Base-by-base conservation (phyloP, 1,284 basidiomycete genomes). In the Uromyces viciae-fabae region DNA sequence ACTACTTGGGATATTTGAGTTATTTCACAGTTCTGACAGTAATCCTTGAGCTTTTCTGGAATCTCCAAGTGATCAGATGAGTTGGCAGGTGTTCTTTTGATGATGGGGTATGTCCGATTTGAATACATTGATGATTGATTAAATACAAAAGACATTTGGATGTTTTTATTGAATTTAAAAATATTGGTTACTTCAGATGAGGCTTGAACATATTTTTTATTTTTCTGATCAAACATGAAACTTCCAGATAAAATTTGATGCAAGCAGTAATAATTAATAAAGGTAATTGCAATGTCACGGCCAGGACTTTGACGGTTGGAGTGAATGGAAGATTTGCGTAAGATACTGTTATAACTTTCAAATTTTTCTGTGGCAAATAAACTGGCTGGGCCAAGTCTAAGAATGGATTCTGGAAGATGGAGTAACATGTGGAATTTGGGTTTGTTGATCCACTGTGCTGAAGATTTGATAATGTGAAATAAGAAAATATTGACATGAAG, bases 371-470 rank as follows among this genome's bases (percentile, higher is more conserved):
- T 75, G 15, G 36, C 31, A 56, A 43, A 75, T 0, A 75, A 25
- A 14, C 49, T n/a, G 5, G 72, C 52, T 0, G 72, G 72, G 0
- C 72, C 72, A 60, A 74, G 58, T 2, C 72, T 3, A 0, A 19
- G 19, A 14, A 85, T 81, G 15, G 84, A 83, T 1, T 77, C 69
- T 7, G 79, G 64, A 19, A 85, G 78, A 31, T 85, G 84, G 0
- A 82, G 64, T 1, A 85, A 15, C 19, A 85, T 76, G 52, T 85
- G 84, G 42, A 85, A 87, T 75, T 88, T 88, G 0, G 86, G 85
- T 78, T 88, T 88, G 81, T 87, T 87, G 79, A 87, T 86, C 87
- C 87, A 87, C 0, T 82, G 83, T 5, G 72, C 71, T 1, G 84
- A 86, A 84, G 85, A 86, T 0, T 43, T 75, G 0, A 84, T 84